These are phyloP conservation scores for Hsuehochloa calcarea DNA, from an alignment of 176 grass and related monocot species.

Conservation along the genomic window DNA sequence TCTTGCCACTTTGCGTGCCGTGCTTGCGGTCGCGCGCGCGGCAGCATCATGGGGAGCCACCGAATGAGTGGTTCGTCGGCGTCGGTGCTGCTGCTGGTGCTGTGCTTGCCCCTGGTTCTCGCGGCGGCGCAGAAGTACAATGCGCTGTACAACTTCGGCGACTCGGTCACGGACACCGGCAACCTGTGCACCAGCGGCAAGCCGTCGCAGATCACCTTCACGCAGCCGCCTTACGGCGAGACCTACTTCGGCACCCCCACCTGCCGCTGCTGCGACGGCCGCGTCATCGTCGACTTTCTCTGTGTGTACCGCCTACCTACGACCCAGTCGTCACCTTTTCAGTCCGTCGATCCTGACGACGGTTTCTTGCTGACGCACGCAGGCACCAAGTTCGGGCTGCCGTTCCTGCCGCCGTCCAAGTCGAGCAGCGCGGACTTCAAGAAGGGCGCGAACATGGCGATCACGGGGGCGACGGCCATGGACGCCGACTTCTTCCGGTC, in stretches of 20 bases:
- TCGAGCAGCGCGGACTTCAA: conserved; percentile 48
- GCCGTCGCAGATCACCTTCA: conserved; percentile 60
- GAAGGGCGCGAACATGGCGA: conserved; percentile 70
- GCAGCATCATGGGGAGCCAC: neutral
- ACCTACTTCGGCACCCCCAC: conserved; percentile 70
- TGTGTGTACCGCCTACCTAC: neutral
- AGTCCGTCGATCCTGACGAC: neutral
- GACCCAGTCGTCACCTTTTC: too few species aligned
- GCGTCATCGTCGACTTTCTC: conserved; percentile 63
- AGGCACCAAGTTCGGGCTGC: conserved; percentile 46
- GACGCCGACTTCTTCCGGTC: conserved; percentile 55
- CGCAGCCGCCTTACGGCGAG: conserved; percentile 66
- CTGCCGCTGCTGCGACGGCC: conserved; percentile 63
- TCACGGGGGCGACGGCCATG: conserved; percentile 62
- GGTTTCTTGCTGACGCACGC: neutral
- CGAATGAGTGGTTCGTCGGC: neutral
- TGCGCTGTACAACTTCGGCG: conserved; percentile 75
- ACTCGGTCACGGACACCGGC: conserved; percentile 73
- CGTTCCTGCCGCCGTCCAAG: conserved; percentile 61
- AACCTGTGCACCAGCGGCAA: conserved; percentile 57
- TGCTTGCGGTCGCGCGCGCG: neutral
- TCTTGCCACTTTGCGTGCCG: neutral
- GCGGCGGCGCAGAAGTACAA: conserved; percentile 50
- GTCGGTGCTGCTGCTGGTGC: neutral
- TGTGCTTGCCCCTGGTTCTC: neutral